phyloP scores from a whole-genome alignment of 805 yeast genomes.

The Pichia nakasei region DNA sequence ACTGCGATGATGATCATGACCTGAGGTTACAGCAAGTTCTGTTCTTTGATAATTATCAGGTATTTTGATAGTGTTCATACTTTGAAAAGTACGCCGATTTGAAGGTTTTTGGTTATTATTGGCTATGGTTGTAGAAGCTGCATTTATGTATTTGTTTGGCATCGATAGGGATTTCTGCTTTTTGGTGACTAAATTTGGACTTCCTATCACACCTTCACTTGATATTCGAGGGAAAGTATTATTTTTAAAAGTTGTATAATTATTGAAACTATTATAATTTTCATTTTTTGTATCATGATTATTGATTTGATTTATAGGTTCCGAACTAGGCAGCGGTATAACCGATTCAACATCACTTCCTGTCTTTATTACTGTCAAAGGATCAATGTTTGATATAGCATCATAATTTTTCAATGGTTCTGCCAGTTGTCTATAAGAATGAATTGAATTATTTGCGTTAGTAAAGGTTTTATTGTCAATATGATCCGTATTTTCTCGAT shows the following conservation, averaged over 20 bases:
- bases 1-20: slow-evolving; percentile 1
- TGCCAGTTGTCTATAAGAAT: slow-evolving; percentile 4
- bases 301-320: background rate
- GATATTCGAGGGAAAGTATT: slow-evolving; percentile 2
- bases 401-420: background rate
- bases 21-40: slow-evolving; percentile 8
- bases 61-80: slow-evolving; percentile 21
- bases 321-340: slow-evolving; percentile 1
- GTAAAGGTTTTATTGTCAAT: background rate
- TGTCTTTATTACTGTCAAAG: background rate
- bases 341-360: background rate
- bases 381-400: slow-evolving; percentile 4
- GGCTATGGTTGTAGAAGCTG: background rate
- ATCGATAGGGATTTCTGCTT: background rate
- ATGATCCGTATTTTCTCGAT: background rate
- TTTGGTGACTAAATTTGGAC: background rate
- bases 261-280: background rate
- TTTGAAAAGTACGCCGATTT: slow-evolving; percentile 20
- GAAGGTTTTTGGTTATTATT: slow-evolving; percentile 14
- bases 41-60: slow-evolving; percentile 22
- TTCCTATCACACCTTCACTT: background rate
- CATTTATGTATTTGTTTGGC: too few species aligned
- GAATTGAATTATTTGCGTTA: background rate
- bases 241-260: background rate
- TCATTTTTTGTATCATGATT: background rate